Conservation (phyloP, 257 asterid species). For the Striga asiatica region DNA sequence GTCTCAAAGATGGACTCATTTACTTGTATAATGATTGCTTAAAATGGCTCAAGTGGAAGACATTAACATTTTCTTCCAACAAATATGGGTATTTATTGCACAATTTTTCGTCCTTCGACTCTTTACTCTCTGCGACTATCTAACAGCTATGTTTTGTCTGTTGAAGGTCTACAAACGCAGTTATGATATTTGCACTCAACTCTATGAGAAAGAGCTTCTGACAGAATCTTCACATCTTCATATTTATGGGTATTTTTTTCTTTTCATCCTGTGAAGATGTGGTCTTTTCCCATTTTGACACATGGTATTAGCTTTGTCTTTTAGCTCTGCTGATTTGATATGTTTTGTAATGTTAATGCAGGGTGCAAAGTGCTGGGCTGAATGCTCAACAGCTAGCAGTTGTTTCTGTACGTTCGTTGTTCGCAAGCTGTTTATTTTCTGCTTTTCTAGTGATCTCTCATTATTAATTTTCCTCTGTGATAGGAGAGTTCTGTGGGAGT, state of each 20-base stretch:
- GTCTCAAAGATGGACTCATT: too few relatives aligned
- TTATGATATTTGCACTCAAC: conserved; percentile 72
- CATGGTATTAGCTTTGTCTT: not conserved
- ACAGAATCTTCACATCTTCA: conserved; percentile 72
- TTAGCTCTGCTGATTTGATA: conserved; percentile 13
- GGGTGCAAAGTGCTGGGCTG: conserved; percentile 71
- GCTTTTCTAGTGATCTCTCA: not conserved
- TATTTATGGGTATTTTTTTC: conserved; percentile 64
- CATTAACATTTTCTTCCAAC: too few relatives aligned
- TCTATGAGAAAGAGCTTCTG: conserved; percentile 88
- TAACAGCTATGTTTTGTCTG: conserved; percentile 3
- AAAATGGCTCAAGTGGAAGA: conserved; percentile 9
- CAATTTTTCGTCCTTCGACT: too few relatives aligned
- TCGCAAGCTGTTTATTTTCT: too few relatives aligned
- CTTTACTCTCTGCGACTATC: too few relatives aligned
- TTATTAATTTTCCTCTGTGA: too few relatives aligned
- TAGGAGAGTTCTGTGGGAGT: too few relatives aligned
- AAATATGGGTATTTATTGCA: too few relatives aligned
- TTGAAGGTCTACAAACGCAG: conserved; percentile 88
- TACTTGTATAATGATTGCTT: too few relatives aligned
- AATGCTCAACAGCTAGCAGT: conserved; percentile 86
- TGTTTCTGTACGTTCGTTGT: conserved; percentile 60
- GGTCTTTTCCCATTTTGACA: not conserved
- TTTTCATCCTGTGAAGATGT: conserved; percentile 10
- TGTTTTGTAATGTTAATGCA: conserved; percentile 26